Evolutionary conservation across 2,329 filamentous ascomycete genomes (phyloP).

Genomic region (Sclerotinia borealis): DNA sequence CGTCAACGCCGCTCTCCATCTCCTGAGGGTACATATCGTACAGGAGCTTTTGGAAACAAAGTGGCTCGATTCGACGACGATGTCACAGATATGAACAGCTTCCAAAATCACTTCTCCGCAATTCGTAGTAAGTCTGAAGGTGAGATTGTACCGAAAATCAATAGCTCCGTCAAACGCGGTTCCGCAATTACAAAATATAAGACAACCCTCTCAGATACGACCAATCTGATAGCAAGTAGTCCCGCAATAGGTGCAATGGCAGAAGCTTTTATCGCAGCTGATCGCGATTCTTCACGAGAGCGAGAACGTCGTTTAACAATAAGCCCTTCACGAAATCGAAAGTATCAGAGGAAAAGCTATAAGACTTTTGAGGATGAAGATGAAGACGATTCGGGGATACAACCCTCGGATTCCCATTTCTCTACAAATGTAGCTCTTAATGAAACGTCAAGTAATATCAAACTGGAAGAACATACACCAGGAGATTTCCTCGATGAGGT

Average conservation of each 20-base stretch:
- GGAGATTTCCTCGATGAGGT: conserved; percentile 16
- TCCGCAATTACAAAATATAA: conserved; percentile 15
- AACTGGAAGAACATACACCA: neutral
- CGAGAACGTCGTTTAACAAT: conserved; percentile 3
- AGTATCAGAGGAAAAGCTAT: neutral
- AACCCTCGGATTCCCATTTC: neutral
- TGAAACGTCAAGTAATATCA: conserved; percentile 27
- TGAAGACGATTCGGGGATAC: neutral
- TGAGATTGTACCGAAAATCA: conserved; percentile 12
- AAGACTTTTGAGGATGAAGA: conserved; percentile 1
- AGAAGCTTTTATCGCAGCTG: conserved; percentile 43
- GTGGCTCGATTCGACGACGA: conserved; percentile 19
- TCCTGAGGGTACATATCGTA: conserved; percentile 11
- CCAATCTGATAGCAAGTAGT: conserved; percentile 21
- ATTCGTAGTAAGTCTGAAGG: neutral
- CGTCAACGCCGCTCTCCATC: conserved; percentile 20
- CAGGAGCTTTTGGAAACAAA: conserved; percentile 8
- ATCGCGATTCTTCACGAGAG: conserved; percentile 28
- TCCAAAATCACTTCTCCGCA: conserved; percentile 20
- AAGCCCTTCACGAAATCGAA: conserved; percentile 25
- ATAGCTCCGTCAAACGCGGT: conserved; percentile 18
- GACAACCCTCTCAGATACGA: conserved; percentile 14
- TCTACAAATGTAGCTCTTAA: conserved; percentile 32
- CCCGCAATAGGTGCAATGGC: conserved; percentile 46
- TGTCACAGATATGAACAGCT: conserved; percentile 12